Base-by-base conservation (phyloP, 129 eudicot genomes). In the Smallanthus sonchifolius region DNA sequence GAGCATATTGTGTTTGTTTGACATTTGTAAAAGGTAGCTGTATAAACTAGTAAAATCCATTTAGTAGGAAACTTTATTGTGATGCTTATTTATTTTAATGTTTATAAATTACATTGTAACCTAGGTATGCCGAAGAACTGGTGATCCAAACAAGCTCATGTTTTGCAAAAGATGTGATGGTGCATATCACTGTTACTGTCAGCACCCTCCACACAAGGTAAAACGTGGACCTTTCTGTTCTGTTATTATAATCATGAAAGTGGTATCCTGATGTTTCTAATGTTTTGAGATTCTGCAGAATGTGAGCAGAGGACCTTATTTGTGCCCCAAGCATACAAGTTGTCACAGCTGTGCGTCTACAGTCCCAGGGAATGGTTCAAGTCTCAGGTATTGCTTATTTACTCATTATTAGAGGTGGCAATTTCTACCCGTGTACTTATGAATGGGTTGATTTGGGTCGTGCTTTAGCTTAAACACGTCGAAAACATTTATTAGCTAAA, bases 151-250 rank as follows among this genome's bases (percentile, higher is more conserved):
- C 75, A 92, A 87, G 77, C 92, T 92, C 52, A 92, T 87, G 86
- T 92, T 89, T 79, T 94, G 98, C 88, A 90, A 86, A 83, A 88
- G 98, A 84, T 94, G 98, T 79, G 98, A 94, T 83, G 98, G 91
- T 65, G 98, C 98, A 24, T 84, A 84, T 84, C 98, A 94, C 70
- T 94, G 98, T 79, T 94, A 94, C 77, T 94, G 98, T 77, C 96
- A 88, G 89, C 98, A 94, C 51, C 98, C 98, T 65, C 98, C 98
- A 43, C 98, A 94, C 76, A 94, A 94, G 96, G 98, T 94, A 66
- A 44, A 60, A 35, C 43, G 9, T 67, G 37, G 20, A 39, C 70
- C 65, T 57, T 49, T 52, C n/a, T 51, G 24, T 10, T 52, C 10
- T 30, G 44, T 48, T 78, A 37, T 52, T 51, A 34, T 48, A 67